Percentiles rank a stretch among this genome's conserved stretches.
Evolutionary conservation across 1,284 basidiomycete genomes (phyloP).

Genomic region (Rhizoctonia solani): DNA sequence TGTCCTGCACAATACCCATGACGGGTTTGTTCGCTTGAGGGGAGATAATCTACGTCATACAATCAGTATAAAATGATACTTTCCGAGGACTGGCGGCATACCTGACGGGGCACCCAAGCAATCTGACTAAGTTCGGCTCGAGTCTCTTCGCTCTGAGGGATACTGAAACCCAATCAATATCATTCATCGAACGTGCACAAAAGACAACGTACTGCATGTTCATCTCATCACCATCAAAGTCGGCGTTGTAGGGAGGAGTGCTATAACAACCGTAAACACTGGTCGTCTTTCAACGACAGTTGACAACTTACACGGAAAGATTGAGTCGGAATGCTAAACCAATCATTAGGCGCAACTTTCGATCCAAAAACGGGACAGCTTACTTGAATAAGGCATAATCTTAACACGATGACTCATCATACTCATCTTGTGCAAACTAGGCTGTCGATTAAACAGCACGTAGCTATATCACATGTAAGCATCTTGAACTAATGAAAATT

Average conservation of each 20-base stretch:
- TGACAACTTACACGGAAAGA: slow-evolving; percentile 83
- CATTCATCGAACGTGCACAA: neutral
- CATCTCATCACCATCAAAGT: slow-evolving; percentile 99
- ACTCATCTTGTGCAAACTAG: slow-evolving; percentile 99
- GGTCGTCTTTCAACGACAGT: slow-evolving; percentile 35
- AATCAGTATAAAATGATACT: neutral
- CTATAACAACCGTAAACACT: slow-evolving; percentile 50
- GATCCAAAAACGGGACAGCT: slow-evolving; percentile 44
- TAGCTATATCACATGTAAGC: slow-evolving; percentile 57
- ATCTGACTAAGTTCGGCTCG: slow-evolving; percentile 97
- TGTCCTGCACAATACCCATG: slow-evolving; percentile 99
- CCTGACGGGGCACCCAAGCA: slow-evolving; percentile 98
- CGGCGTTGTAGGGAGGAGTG: slow-evolving; percentile 91
- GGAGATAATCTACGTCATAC: slow-evolving; percentile 80
- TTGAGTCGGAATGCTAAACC: slow-evolving; percentile 89
- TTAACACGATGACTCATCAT: slow-evolving; percentile 99
- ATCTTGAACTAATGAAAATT: neutral
- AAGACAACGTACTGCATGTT: slow-evolving; percentile 87
- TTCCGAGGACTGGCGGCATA: slow-evolving; percentile 43
- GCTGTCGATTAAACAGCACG: slow-evolving; percentile 98
- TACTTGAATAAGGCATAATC: slow-evolving; percentile 98
- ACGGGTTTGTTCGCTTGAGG: slow-evolving; percentile 99
- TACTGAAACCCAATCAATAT: slow-evolving; percentile 53
- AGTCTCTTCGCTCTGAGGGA: slow-evolving; percentile 99
- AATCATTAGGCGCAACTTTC: slow-evolving; percentile 24